phyloP scores from a whole-genome alignment of 495 filamentous ascomycete species.

The Astrothelium subdiscretum region DNA sequence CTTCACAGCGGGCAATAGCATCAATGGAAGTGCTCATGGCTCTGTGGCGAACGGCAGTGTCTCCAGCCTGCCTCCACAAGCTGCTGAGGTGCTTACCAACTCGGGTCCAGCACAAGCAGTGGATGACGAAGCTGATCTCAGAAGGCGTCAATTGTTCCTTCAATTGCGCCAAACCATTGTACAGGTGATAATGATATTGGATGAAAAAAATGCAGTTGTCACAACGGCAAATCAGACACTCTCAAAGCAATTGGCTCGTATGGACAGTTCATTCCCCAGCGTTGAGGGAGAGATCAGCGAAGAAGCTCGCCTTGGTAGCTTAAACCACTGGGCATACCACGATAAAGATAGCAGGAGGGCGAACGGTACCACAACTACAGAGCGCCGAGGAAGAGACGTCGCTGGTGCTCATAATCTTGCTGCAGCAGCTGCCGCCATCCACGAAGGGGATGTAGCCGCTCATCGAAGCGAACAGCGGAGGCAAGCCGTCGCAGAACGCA shows the following conservation, averaged over 20 bases:
- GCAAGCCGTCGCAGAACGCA: constrained; percentile 54
- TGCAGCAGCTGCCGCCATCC: constrained; percentile 54
- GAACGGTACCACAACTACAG: constrained; percentile 43
- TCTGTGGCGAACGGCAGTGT: constrained; percentile 18
- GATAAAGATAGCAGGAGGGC: constrained; percentile 63
- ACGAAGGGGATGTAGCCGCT: constrained; percentile 64
- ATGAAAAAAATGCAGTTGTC: constrained; percentile 95
- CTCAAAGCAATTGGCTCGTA: constrained; percentile 68
- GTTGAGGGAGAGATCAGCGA: constrained; percentile 86
- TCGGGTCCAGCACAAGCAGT: constrained; percentile 8
- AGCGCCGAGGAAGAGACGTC: constrained; percentile 65
- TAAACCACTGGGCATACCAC: constrained; percentile 89
- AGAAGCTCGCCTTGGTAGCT: constrained; percentile 81
- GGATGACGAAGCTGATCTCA: constrained; percentile 37
- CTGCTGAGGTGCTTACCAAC: constrained; percentile 30
- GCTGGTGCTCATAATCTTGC: constrained; percentile 54
- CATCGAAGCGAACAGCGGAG: constrained; percentile 69
- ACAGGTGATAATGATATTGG: constrained; percentile 73
- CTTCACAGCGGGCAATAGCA: constrained; percentile 18
- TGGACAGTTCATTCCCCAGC: constrained; percentile 73
- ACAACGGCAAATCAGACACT: constrained; percentile 80
- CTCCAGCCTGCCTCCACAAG: constrained; percentile 13
- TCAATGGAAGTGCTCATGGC: constrained; percentile 18
- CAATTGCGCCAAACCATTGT: constrained; percentile 22
- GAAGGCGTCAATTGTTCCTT: constrained; percentile 56